phyloP scores from a whole-genome alignment of 805 yeast genomes.

The Lipomyces orientalis region DNA sequence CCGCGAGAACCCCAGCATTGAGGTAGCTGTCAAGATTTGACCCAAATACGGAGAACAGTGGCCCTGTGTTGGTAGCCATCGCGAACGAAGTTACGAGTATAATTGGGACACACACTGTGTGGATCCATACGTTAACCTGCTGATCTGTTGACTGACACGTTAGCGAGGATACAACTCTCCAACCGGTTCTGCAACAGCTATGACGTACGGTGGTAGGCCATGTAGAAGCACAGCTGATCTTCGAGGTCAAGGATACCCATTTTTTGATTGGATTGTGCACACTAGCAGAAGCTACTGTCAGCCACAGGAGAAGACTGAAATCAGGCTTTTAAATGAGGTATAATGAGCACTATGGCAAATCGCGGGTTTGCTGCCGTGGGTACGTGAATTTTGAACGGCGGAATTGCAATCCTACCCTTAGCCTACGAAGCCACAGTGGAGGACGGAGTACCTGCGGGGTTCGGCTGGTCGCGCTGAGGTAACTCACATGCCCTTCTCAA shows the following conservation, averaged over 20 bases:
- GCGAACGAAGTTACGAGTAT: slow-evolving; percentile 65
- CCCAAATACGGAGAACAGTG: slow-evolving; percentile 26
- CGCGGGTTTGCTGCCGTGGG: too few species aligned
- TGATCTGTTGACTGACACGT: slow-evolving; percentile 45
- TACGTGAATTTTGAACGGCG: too few species aligned
- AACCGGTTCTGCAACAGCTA: not conserved
- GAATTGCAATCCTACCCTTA: too few species aligned
- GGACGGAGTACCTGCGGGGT: too few species aligned
- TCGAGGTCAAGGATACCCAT: slow-evolving; percentile 47
- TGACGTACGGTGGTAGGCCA: slow-evolving; percentile 52
- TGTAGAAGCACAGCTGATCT: slow-evolving; percentile 67
- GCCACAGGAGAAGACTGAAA: not conserved
- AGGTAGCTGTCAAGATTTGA: slow-evolving; percentile 32
- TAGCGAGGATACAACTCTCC: not conserved
- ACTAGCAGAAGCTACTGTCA: not conserved
- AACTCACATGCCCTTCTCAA: too few species aligned
- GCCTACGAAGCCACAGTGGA: too few species aligned
- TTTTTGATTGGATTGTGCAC: slow-evolving; percentile 6
- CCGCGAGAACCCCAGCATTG: slow-evolving; percentile 56
- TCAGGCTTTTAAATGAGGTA: too few species aligned
- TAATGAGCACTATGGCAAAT: too few species aligned
- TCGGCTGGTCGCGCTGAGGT: too few species aligned
- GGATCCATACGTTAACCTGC: slow-evolving; percentile 71
- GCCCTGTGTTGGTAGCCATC: slow-evolving; percentile 45
- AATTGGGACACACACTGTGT: slow-evolving; percentile 77